Evolutionary conservation across 768 basidiomycete genomes (phyloP).

Genomic region (Favolaschia claudopus): DNA sequence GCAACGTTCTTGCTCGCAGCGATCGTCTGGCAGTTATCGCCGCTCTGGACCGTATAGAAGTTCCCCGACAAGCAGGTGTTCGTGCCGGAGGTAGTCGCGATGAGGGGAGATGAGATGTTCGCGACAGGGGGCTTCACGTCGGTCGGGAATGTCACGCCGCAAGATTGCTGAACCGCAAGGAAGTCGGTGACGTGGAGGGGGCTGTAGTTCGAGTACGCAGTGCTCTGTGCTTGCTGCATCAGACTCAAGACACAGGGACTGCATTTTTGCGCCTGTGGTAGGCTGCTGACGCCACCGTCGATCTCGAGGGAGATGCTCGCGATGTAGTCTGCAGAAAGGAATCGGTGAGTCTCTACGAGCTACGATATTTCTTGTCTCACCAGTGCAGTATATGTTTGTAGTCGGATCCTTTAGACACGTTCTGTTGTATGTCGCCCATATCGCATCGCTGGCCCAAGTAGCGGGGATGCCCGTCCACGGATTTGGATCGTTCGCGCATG

Average conservation of each 20-base stretch:
- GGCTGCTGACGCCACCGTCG: background rate
- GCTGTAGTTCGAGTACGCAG: background rate
- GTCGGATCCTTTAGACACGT: background rate
- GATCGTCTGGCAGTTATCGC: constrained; percentile 3
- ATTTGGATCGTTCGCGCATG: background rate
- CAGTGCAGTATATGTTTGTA: background rate
- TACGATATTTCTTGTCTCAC: background rate
- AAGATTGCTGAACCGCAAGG: background rate
- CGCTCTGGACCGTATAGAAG: constrained; percentile 1
- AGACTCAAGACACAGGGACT: background rate
- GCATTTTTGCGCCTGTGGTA: background rate
- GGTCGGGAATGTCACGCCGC: background rate
- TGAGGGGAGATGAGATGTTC: background rate
- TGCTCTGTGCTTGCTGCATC: background rate
- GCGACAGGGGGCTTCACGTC: background rate
- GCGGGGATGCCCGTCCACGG: background rate
- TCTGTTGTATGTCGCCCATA: background rate
- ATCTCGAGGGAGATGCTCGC: background rate
- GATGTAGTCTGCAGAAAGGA: background rate
- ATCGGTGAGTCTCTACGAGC: too few species aligned
- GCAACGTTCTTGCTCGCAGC: constrained; percentile 8
- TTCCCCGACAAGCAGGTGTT: constrained; percentile 4
- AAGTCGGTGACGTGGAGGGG: background rate
- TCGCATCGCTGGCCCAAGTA: background rate
- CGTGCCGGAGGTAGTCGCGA: background rate